Evolutionary conservation across 2,329 filamentous ascomycete species (phyloP).

Genomic region (Cladophialophora psammophila): DNA sequence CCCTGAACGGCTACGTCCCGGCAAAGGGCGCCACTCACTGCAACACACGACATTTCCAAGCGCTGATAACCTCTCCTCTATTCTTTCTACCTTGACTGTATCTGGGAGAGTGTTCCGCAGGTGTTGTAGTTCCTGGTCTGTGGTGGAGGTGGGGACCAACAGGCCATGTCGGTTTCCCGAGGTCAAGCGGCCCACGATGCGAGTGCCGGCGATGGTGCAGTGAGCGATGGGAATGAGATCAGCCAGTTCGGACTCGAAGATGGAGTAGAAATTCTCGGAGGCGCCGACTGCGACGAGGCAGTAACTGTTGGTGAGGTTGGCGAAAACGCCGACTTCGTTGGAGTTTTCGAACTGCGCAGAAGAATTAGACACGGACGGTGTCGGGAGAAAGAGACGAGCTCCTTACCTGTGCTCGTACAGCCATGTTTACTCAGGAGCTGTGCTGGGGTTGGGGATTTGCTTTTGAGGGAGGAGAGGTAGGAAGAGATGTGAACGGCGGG

Average conservation of each 20-base stretch:
- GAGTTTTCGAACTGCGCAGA: conserved; percentile 54
- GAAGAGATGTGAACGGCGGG: not conserved
- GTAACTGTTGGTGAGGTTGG: conserved; percentile 96
- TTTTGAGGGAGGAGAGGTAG: not conserved
- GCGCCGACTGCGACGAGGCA: conserved; percentile 92
- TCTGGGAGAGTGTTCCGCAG: conserved; percentile 94
- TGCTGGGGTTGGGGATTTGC: not conserved
- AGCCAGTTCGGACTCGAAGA: conserved; percentile 97
- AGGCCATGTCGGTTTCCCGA: conserved; percentile 97
- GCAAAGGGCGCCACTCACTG: conserved; percentile 76
- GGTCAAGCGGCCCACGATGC: conserved; percentile 94
- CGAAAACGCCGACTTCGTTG: conserved; percentile 85
- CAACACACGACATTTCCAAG: conserved; percentile 77
- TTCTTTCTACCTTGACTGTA: conserved; percentile 89
- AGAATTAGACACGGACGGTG: not conserved
- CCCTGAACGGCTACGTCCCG: not conserved
- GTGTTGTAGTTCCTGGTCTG: conserved; percentile 97
- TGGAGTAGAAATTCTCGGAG: conserved; percentile 98
- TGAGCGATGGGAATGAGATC: conserved; percentile 97
- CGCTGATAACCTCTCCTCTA: conserved; percentile 95
- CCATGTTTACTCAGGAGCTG: conserved; percentile 26
- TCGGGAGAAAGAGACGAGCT: not conserved
- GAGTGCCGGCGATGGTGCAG: conserved; percentile 93
- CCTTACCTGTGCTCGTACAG: conserved; percentile 35
- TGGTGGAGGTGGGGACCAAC: conserved; percentile 92